Evolutionary conservation across 495 filamentous ascomycete genomes (phyloP).

Genomic region (Aspergillus incahuasiensis): DNA sequence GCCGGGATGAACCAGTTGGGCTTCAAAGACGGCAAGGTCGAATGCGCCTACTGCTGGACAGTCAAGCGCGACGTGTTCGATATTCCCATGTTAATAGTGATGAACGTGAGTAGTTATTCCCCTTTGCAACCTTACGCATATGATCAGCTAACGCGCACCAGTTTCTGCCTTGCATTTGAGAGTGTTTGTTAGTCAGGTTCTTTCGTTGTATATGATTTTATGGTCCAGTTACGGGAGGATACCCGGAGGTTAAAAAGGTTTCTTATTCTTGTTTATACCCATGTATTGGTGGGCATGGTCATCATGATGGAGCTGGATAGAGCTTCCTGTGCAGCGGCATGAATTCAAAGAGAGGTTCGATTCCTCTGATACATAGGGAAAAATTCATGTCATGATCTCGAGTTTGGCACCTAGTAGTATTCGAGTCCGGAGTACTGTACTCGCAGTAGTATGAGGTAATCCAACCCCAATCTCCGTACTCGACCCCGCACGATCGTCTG

Average conservation of each 20-base stretch:
- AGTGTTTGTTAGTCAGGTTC: background rate
- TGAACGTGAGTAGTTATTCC: slow-evolving; percentile 75
- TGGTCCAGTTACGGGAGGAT: slow-evolving; percentile 2
- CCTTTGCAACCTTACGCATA: background rate
- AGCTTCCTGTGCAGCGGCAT: background rate
- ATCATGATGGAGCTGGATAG: slow-evolving; percentile 5
- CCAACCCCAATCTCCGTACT: background rate
- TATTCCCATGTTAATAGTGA: slow-evolving; percentile 96
- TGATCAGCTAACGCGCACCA: slow-evolving; percentile 8
- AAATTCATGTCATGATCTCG: background rate
- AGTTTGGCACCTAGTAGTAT: no score
- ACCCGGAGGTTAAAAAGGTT: slow-evolving; percentile 5
- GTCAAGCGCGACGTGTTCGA: slow-evolving; percentile 96
- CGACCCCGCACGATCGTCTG: background rate
- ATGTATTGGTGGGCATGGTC: background rate
- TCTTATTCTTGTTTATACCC: background rate
- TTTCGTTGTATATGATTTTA: slow-evolving; percentile 6
- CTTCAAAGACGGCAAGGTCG: slow-evolving; percentile 83
- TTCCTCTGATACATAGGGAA: background rate
- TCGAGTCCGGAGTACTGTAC: no score
- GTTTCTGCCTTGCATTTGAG: slow-evolving; percentile 48
- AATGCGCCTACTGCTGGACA: slow-evolving; percentile 94
- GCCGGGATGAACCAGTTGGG: slow-evolving; percentile 69
- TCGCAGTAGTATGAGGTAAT: background rate
- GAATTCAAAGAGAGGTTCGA: background rate